Evolutionary conservation across 2,329 filamentous ascomycete species (phyloP), one percentile per base, ranked within the genome.

Genomic region (Bipolaris sorokiniana): DNA sequence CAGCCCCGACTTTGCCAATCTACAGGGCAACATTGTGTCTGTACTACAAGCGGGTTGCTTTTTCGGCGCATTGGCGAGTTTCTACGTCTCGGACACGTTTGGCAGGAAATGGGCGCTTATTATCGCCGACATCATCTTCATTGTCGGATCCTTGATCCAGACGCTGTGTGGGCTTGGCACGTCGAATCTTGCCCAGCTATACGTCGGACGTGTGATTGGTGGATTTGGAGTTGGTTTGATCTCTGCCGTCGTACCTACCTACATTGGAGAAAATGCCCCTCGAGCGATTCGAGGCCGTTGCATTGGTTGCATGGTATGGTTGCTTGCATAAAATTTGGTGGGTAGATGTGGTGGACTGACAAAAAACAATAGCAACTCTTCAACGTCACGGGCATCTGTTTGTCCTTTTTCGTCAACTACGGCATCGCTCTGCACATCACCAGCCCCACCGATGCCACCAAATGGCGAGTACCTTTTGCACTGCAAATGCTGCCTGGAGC

Each of bases 401-500:
- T 83, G 16, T 78, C 79, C 34, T 83, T 83, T 72, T 84, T 82
- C 72, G 77, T 84, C 51, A 82, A 83, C 67, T 84, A 83, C 59
- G 81, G 82, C 34, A 81, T 83, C 44, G 69, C 76, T 18, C 70
- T 78, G 23, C 76, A 79, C 47, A 78, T 83, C 50, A 75, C 72
- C n/a, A 56, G 68, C 10, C 54, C 58, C 5, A 69, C 76, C 3
- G 76, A 77, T 36, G 77, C 80, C 2, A 77, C 75, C n/a, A 83
- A 84, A 68, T 85, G 82, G 82, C 78, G 82, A 7, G 73, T 83
- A 3, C 82, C 82, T 0, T 81, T 84, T 20, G 81, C 79, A 1
- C 72, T 84, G 9, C 82, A 85, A 66, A 80, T 84, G 52, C 74
- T 84, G 1, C 82, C 82, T 0, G 82, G 82, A 15, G 77, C 76